Percentiles rank a stretch among this genome's conserved stretches.
Evolutionary conservation across 2,329 filamentous ascomycete species (phyloP).

Genomic region (Penicillium sclerotigenum): DNA sequence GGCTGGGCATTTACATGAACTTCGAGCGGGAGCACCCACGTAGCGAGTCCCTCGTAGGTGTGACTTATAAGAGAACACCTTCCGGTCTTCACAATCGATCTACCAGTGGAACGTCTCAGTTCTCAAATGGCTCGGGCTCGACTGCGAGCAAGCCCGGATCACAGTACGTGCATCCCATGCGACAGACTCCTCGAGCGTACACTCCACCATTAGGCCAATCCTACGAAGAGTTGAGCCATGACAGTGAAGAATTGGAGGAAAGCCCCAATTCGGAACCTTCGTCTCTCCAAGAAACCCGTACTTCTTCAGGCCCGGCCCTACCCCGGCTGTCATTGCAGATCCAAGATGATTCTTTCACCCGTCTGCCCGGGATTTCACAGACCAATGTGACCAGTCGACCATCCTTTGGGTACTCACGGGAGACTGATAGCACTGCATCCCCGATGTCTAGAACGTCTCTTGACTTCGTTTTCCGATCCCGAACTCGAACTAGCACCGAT

Average conservation of each 20-base stretch:
- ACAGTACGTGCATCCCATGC: slow-evolving; percentile 55
- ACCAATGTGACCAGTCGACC: slow-evolving; percentile 51
- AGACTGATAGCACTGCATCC: slow-evolving; percentile 52
- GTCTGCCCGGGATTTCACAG: slow-evolving; percentile 51
- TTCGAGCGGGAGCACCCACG: slow-evolving; percentile 29
- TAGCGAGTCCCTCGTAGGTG: slow-evolving; percentile 40
- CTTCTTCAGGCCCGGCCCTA: slow-evolving; percentile 31
- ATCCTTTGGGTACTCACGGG: slow-evolving; percentile 48
- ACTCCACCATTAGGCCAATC: slow-evolving; percentile 53
- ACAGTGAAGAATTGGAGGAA: slow-evolving; percentile 45
- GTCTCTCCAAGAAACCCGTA: slow-evolving; percentile 22
- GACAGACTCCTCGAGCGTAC: slow-evolving; percentile 54
- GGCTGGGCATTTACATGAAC: slow-evolving; percentile 52
- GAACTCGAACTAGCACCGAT: slow-evolving; percentile 50
- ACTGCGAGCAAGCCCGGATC: slow-evolving; percentile 49
- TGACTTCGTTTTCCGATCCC: slow-evolving; percentile 54
- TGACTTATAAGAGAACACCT: slow-evolving; percentile 39
- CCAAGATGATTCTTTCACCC: slow-evolving; percentile 44
- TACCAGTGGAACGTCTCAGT: slow-evolving; percentile 54
- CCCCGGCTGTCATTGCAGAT: slow-evolving; percentile 37
- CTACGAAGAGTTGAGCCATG: slow-evolving; percentile 49
- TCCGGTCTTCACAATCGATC: slow-evolving; percentile 50
- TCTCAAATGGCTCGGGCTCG: slow-evolving; percentile 47
- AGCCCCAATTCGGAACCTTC: slow-evolving; percentile 45
- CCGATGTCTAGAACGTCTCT: slow-evolving; percentile 56